phyloP scores from a whole-genome alignment of 2,329 filamentous ascomycete species.

The Orbilia javanica region DNA sequence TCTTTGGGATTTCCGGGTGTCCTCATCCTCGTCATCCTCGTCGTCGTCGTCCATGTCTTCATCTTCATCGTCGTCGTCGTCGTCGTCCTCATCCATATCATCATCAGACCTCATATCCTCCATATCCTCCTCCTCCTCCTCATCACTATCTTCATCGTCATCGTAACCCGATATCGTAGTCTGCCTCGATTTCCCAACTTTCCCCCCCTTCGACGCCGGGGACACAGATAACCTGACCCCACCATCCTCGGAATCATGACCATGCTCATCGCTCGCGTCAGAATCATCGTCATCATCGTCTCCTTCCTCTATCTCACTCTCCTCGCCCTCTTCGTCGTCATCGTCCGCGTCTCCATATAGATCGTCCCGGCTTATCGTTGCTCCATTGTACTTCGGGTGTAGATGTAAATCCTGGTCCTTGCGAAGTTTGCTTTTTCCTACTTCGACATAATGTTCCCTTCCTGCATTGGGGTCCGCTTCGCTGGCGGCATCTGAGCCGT shows the following conservation, averaged over 20 bases:
- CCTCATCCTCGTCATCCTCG: constrained; percentile 64
- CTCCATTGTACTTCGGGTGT: constrained; percentile 83
- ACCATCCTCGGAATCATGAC: constrained; percentile 60
- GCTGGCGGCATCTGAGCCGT: constrained; percentile 69
- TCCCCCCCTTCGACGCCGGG: constrained; percentile 38
- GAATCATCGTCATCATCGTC: constrained; percentile 60
- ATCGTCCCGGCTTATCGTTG: constrained; percentile 78
- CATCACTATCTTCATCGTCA: constrained; percentile 68
- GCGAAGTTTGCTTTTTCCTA: constrained; percentile 86
- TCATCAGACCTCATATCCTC: constrained; percentile 65
- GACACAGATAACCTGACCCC: constrained; percentile 59
- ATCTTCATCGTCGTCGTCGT: constrained; percentile 50
- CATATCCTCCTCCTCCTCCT: constrained; percentile 67
- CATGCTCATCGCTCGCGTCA: constrained; percentile 62
- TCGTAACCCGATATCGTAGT: constrained; percentile 61
- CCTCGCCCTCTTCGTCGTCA: constrained; percentile 68
- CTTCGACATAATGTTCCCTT: constrained; percentile 86
- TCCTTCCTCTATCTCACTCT: constrained; percentile 62
- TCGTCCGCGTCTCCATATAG: constrained; percentile 71
- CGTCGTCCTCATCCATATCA: constrained; percentile 68
- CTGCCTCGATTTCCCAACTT: constrained; percentile 44
- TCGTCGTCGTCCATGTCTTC: constrained; percentile 63
- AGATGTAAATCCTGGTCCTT: constrained; percentile 77
- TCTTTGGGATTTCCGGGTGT: constrained; percentile 65
- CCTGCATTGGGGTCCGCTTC: constrained; percentile 71